phyloP scores from a whole-genome alignment of 768 basidiomycete genomes.

The Mycena sanguinolenta region DNA sequence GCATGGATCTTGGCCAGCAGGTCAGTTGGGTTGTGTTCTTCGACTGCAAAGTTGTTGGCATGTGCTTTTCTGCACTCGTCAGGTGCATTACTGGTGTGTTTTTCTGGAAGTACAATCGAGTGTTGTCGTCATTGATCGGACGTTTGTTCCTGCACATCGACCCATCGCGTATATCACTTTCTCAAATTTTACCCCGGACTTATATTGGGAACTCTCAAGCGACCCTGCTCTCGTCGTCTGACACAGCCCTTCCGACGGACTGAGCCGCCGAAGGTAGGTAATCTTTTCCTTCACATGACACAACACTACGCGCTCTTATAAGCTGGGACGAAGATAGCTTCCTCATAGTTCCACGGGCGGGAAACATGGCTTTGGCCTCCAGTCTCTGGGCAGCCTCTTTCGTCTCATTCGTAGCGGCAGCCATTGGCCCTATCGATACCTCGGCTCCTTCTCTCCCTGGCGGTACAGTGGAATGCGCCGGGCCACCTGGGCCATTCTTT shows the following conservation, averaged over 20 bases:
- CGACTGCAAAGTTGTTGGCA: too few relatives aligned
- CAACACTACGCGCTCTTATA: slow-evolving; percentile 12
- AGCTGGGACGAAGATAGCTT: background rate
- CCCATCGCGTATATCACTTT: slow-evolving; percentile 11
- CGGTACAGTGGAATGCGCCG: slow-evolving; percentile 26
- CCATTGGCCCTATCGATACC: slow-evolving; percentile 34
- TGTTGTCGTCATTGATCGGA: background rate
- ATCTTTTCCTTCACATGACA: slow-evolving; percentile 15
- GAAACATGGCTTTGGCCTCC: slow-evolving; percentile 17
- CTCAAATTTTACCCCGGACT: background rate
- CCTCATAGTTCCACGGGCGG: background rate
- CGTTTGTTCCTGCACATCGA: too few relatives aligned
- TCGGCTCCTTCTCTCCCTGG: slow-evolving; percentile 24
- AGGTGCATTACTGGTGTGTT: slow-evolving; percentile 5
- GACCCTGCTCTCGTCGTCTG: background rate
- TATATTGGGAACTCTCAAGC: background rate
- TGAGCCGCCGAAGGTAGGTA: too few relatives aligned
- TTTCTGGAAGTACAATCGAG: background rate
- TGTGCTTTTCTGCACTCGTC: slow-evolving; percentile 13
- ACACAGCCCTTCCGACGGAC: too few relatives aligned
- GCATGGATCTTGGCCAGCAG: slow-evolving; percentile 5
- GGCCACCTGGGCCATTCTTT: slow-evolving; percentile 50
- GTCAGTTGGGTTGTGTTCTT: background rate
- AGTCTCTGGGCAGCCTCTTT: slow-evolving; percentile 22
- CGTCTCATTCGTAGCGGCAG: slow-evolving; percentile 10